Evolutionary conservation across 257 asterid species (phyloP).

Genomic region (Solanum commersonii): DNA sequence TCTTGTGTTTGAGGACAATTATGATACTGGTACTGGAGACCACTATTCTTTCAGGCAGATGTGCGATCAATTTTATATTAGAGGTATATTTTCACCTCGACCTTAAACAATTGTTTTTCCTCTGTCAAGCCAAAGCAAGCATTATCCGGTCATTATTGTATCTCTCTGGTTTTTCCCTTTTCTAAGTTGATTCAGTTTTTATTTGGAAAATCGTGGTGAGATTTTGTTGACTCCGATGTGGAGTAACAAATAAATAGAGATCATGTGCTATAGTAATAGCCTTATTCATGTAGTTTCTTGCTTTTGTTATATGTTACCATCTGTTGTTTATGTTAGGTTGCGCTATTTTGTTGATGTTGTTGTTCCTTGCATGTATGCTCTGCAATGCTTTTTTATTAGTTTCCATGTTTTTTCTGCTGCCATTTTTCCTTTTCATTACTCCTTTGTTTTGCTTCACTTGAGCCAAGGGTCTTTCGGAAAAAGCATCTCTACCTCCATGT

Average conservation of each 20-base stretch:
- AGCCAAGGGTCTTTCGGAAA: not conserved
- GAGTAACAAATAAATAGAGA: not conserved
- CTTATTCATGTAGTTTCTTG: not conserved
- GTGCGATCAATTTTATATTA: conserved; percentile 82
- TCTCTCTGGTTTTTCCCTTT: not conserved
- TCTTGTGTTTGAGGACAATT: conserved; percentile 94
- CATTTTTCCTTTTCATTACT: not conserved
- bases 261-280: not conserved
- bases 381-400: not conserved
- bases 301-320: not conserved
- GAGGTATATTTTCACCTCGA: conserved; percentile 33
- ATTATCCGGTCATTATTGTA: not conserved
- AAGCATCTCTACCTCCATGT: not conserved
- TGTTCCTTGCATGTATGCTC: not conserved
- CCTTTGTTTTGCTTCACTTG: not conserved
- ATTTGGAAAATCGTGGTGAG: not conserved
- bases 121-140: not conserved
- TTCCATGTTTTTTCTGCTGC: not conserved
- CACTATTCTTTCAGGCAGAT: conserved; percentile 97
- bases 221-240: not conserved
- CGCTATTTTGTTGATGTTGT: not conserved
- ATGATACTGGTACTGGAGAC: conserved; percentile 98
- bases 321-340: not conserved
- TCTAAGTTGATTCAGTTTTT: not conserved
- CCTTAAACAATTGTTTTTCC: not conserved